phyloP scores from a whole-genome alignment of 2,329 filamentous ascomycete species.

The Penicillium crustosum region DNA sequence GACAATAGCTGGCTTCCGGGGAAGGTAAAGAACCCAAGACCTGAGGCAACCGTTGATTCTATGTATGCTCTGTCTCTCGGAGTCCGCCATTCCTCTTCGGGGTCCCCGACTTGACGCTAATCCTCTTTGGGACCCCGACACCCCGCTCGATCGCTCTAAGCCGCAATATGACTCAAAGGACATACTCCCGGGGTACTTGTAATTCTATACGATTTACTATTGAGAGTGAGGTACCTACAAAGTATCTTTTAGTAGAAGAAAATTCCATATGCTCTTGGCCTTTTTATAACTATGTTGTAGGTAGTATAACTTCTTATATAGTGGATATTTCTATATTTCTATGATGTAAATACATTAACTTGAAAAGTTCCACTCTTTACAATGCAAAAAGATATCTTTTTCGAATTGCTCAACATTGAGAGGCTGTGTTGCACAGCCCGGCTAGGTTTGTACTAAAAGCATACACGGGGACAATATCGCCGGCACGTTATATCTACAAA shows the following conservation, averaged over 20 bases:
- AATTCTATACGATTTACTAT: background rate
- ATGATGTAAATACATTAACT: background rate
- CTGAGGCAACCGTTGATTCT: slow-evolving; percentile 17
- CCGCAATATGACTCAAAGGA: slow-evolving; percentile 12
- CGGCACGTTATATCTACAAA: background rate
- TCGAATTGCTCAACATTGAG: background rate
- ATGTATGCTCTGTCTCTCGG: slow-evolving; percentile 5
- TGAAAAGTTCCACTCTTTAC: background rate
- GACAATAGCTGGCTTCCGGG: slow-evolving; percentile 5
- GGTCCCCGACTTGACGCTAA: slow-evolving; percentile 32
- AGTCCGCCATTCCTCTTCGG: slow-evolving; percentile 24
- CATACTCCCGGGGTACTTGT: background rate
- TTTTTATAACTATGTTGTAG: background rate
- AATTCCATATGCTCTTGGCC: background rate
- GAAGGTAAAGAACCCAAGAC: slow-evolving; percentile 22
- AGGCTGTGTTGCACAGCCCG: slow-evolving; percentile 8
- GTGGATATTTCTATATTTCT: background rate
- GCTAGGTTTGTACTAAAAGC: background rate
- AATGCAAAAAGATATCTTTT: background rate
- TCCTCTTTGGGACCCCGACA: slow-evolving; percentile 28
- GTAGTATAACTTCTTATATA: background rate
- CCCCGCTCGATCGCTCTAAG: slow-evolving; percentile 13
- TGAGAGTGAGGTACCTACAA: background rate
- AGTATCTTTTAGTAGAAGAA: background rate
- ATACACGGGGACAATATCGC: background rate